Evolutionary conservation across 176 grass and related monocot species (phyloP), one percentile per base, ranked within the genome.

Genomic region (Triticum urartu): DNA sequence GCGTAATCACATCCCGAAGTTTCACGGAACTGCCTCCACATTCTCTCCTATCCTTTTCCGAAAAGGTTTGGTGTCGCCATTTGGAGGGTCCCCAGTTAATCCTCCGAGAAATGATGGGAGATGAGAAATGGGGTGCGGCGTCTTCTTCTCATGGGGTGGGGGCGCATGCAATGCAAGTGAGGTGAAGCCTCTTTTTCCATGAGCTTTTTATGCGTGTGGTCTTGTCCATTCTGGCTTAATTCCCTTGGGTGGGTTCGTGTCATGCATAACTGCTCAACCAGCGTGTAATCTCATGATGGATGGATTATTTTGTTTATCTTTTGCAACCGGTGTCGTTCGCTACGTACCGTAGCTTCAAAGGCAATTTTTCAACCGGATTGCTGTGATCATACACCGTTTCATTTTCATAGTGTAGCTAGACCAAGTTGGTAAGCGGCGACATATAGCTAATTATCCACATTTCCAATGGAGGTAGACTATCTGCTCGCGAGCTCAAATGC

Each of bases 111-210:
- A 34, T 34, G 33, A 34, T 34, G 33, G 13, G 8, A 43, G n/a
- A 64, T 18, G 7, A 17, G 15, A 40, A 61, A 64, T 10, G 17
- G 38, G 26, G 22, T 79, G 45, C 79, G 67, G 40, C 47, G 80
- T 90, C 75, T 17, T 32, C 43, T 71, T 90, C 84, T 58, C 74
- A 83, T 10, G 39, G 39, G 39, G 43, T 79, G 32, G 63, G 63
- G 22, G 83, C 67, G 79, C 73, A 87, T 87, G 73, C 75, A 83
- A 79, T 58, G 72, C 65, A 82, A 90, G 84, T 72, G 88, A 82
- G 86, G 84, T 72, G 88, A 78, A 78, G 24, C 12, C 30, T 84
- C 43, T 81, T 52, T 54, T 18, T 56, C 30, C 30, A 12, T 25
- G 18, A 67, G 33, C 5, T 47, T 59, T 36, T 34, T 58, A 7